Evolutionary conservation across 805 yeast species (phyloP), one percentile per base, ranked within the genome.

Genomic region (Tetrapisispora taiwanensis): DNA sequence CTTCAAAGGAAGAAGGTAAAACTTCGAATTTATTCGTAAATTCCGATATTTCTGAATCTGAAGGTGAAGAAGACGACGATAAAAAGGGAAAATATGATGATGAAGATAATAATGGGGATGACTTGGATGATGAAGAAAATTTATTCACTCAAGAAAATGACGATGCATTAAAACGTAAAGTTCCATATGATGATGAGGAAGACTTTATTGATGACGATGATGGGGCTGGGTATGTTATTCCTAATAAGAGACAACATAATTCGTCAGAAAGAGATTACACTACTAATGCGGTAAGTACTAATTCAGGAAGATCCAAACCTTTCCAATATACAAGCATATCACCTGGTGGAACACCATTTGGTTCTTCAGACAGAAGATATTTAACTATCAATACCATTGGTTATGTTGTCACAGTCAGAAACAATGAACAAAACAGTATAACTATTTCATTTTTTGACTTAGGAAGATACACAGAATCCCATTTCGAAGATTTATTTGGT

Each of bases 271-370:
- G 13, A 27, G 22, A 17, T 8, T 5, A 13, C 10, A 15, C 5
- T 31, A n/a, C n/a, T 5, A 19, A 2, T 4, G 17, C 10, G 7
- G 2, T 22, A 9, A 15, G 4, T 8, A 18, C 18, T 17, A 10
- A 12, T 8, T 17, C 17, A 5, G 7, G 4, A 15, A 37, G 31
- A 27, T 6, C 22, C 12, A n/a, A 28, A 13, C 48, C 42, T 33
- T 67, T 65, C 40, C 67, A 65, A 8, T 54, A 78, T 26, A 68
- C 65, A 38, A 89, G 96, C 0, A 82, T 79, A 52, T 86, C 95
- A 3, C 84, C 86, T 1, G 97, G 97, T 1, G 76, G 83, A 7
- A 90, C 97, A 0, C 95, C 95, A 0, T 88, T 89, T 82, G 63
- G 64, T 28, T 65, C 67, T 42, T 69, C 67, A 4, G 75, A 78